A percentile compares a stretch with the other conserved stretches of the same genome.
These are phyloP conservation scores for Fusarium cyanostomum DNA, from an alignment of 2,329 filamentous ascomycete genomes.

Conservation along the genomic window DNA sequence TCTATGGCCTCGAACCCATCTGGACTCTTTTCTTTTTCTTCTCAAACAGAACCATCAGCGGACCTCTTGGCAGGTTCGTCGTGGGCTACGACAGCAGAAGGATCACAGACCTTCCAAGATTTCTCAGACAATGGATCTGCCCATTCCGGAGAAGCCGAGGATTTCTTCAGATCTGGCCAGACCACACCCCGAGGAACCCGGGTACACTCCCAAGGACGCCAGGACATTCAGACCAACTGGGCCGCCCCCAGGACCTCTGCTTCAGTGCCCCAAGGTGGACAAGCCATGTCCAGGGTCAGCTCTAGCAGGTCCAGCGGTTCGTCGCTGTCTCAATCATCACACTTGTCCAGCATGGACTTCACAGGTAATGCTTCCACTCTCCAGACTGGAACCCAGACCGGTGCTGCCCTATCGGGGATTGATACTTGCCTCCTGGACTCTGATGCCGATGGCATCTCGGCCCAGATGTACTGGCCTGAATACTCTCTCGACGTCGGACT, in stretches of 20 bases:
- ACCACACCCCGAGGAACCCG: slow-evolving; percentile 61
- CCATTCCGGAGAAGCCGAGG: slow-evolving; percentile 63
- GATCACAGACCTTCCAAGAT: slow-evolving; percentile 67
- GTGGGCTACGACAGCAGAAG: slow-evolving; percentile 67
- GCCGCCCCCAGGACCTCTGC: slow-evolving; percentile 50
- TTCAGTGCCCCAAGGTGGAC: slow-evolving; percentile 46
- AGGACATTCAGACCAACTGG: slow-evolving; percentile 61
- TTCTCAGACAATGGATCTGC: slow-evolving; percentile 61
- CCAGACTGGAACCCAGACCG: slow-evolving; percentile 52
- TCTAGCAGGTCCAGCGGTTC: slow-evolving; percentile 54
- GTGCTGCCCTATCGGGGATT: slow-evolving; percentile 56
- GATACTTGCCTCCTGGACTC: slow-evolving; percentile 63
- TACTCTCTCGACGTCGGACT: slow-evolving; percentile 58
- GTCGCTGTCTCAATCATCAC: slow-evolving; percentile 60
- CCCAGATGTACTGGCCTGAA: slow-evolving; percentile 62
- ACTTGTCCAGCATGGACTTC: slow-evolving; percentile 62
- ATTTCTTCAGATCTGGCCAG: slow-evolving; percentile 65
- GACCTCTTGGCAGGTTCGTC: slow-evolving; percentile 64
- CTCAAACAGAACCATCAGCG: slow-evolving; percentile 67
- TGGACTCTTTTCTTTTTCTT: slow-evolving; percentile 66
- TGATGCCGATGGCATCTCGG: slow-evolving; percentile 57
- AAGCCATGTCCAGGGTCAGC: slow-evolving; percentile 52
- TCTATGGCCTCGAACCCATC: slow-evolving; percentile 59
- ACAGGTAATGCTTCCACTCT: slow-evolving; percentile 60
- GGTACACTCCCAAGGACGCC: slow-evolving; percentile 52